Base-by-base conservation (phyloP, 2,329 filamentous ascomycete genomes). In the Pyrenochaeta sp. region DNA sequence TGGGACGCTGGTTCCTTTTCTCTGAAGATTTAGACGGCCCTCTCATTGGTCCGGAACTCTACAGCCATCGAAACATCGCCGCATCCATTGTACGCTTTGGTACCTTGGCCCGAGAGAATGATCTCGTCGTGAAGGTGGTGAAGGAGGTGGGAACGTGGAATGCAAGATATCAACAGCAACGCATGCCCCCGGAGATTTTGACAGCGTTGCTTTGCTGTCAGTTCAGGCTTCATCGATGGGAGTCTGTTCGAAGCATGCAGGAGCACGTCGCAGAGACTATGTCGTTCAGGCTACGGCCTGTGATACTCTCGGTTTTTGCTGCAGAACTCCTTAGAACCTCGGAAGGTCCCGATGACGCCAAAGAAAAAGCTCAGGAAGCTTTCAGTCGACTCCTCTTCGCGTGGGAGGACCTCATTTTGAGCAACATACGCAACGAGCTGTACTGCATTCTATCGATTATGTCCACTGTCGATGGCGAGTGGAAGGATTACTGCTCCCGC, bases 11-110 rank as follows among this genome's bases (percentile, higher is more conserved):
- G 81, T 72, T 88, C 12, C 72, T 88, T 1, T 80, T 82, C 53
- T 82, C 81, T 0, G 66, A 79, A 9, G 84, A 85, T 61, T 62
- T 84, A 13, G 84, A 87, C 62, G 84, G 83, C 0, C 83, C 85
- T n/a, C 59, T 84, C 2, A 84, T 88, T 25, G 73, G 79, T 24
- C 64, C 69, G 12, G 66, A 69, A 22, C 61, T 80, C 27, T 87
- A 86, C 62, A 67, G 67, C 2, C 74, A 85, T 59, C 79, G 79
- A 30, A 74, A 75, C 47, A 74, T 88, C 25, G 79, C 82, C 2
- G 81, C 85, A 12, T 80, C 84, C 0, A 74, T 88, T 28, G 77
- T 87, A 34, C 81, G 83, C 19, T 87, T 85, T 64, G 85, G 85
- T 6, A 76, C 80, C 10, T 80, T 81, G 19, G 82, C 82, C 10